A percentile compares a stretch with the other conserved stretches of the same genome.
Conservation (phyloP, 2,329 filamentous ascomycete genomes). For the Bipolaris cookei region DNA sequence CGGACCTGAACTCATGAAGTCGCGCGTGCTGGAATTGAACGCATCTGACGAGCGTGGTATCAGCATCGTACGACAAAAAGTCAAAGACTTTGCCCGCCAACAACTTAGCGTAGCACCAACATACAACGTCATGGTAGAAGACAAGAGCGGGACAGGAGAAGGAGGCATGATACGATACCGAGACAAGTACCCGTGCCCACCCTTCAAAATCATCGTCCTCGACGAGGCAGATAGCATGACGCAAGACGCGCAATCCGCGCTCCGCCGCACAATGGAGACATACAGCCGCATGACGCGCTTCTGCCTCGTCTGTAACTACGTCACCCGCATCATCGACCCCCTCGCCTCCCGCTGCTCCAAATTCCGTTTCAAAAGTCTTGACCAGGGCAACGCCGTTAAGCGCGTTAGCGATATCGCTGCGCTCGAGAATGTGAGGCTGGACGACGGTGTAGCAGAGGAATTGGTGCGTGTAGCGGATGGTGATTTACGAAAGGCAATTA, state of each 20-base stretch:
- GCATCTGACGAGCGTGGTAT: constrained; percentile 99
- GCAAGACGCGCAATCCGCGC: constrained; percentile 91
- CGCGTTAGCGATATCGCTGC: constrained; percentile 82
- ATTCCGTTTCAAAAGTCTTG: constrained; percentile 96
- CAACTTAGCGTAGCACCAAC: constrained; percentile 83
- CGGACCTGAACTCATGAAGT: constrained; percentile 89
- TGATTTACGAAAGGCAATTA: constrained; percentile 94
- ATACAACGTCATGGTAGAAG: constrained; percentile 64
- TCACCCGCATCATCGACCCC: constrained; percentile 96
- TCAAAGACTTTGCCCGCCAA: constrained; percentile 97
- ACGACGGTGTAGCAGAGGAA: constrained; percentile 79
- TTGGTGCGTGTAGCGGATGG: constrained; percentile 89
- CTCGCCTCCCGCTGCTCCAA: constrained; percentile 92
- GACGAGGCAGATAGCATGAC: constrained; percentile 99
- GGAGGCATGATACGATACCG: constrained; percentile 54
- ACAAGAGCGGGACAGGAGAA: constrained; percentile 33
- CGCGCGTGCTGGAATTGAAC: constrained; percentile 97
- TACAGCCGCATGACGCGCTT: constrained; percentile 97
- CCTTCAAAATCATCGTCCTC: constrained; percentile 98
- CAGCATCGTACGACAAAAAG: constrained; percentile 93
- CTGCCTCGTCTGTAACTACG: constrained; percentile 98
- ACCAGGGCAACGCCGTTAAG: constrained; percentile 80
- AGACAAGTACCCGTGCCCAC: constrained; percentile 84
- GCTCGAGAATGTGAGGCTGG: constrained; percentile 76
- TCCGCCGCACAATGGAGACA: constrained; percentile 96